Conservation (phyloP, 495 filamentous ascomycete species). For the Talaromyces adpressus region DNA sequence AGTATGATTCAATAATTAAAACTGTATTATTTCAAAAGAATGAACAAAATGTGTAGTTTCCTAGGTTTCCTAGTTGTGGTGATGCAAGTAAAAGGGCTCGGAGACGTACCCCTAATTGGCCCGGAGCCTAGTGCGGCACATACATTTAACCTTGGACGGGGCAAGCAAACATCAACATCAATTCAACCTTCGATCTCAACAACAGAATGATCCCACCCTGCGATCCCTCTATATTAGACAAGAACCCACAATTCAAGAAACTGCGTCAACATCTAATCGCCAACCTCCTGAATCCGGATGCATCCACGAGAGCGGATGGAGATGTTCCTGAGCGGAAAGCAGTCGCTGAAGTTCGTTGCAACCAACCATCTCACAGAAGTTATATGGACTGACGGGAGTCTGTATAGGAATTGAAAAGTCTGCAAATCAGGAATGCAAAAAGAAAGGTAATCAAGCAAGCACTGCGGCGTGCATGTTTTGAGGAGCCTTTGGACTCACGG, state of each 20-base stretch:
- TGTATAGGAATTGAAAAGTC: constrained; percentile 29
- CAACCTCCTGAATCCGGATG: constrained; percentile 52
- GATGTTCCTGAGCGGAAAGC: constrained; percentile 45
- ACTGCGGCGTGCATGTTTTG: constrained; percentile 21
- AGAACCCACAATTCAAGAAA: constrained; percentile 58
- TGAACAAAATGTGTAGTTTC: background rate
- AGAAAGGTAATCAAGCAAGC: constrained; percentile 30
- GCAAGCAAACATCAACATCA: background rate
- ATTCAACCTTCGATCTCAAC: background rate
- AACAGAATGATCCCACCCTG: constrained; percentile 56
- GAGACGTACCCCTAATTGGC: background rate
- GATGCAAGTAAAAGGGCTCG: background rate
- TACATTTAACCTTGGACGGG: background rate
- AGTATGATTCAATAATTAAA: background rate
- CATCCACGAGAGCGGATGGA: constrained; percentile 50
- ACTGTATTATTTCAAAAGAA: background rate
- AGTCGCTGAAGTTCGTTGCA: constrained; percentile 41
- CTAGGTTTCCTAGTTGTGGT: background rate
- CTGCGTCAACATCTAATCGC: constrained; percentile 55
- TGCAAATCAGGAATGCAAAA: constrained; percentile 28
- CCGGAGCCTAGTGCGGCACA: background rate
- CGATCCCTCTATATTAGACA: constrained; percentile 51
- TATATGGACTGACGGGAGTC: background rate
- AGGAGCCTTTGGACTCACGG: constrained; percentile 17
- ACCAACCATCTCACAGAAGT: background rate